These are phyloP conservation scores for Globisporangium iwayamae DNA, from an alignment of 352 stramenopile genomes.

Conservation along the genomic window DNA sequence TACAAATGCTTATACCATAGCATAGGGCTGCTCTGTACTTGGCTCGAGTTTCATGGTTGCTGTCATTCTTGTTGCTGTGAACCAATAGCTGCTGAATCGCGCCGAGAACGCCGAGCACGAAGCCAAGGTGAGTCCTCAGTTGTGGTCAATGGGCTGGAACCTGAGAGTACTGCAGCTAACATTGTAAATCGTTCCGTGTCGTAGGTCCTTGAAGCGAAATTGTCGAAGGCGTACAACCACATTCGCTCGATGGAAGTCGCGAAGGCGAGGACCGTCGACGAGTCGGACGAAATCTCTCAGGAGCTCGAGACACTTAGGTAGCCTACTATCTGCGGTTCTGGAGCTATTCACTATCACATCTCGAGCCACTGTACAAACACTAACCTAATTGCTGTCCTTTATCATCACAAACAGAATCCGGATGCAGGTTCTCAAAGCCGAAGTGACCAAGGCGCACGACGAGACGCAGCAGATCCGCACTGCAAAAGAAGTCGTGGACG, in stretches of 20 bases:
- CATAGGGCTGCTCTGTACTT: too few relatives aligned
- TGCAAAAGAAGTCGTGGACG: constrained; percentile 19
- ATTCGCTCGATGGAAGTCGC: constrained; percentile 40
- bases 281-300: constrained; percentile 31
- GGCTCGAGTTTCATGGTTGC: background rate
- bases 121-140: constrained; percentile 17
- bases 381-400: background rate
- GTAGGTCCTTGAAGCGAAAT: constrained; percentile 31
- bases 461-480: constrained; percentile 18
- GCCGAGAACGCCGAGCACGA: constrained; percentile 44
- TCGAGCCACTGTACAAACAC: too few relatives aligned
- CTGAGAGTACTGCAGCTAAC: background rate
- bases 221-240: constrained; percentile 27
- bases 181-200: background rate
- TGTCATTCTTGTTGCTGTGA: background rate
- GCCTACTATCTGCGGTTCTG: too few relatives aligned
- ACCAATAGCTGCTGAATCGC: constrained; percentile 25
- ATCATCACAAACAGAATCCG: constrained; percentile 11
- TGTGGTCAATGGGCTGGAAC: too few relatives aligned
- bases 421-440: constrained; percentile 18
- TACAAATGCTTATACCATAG: background rate
- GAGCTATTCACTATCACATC: too few relatives aligned
- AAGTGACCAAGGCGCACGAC: constrained; percentile 21
- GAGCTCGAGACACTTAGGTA: constrained; percentile 25
- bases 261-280: constrained; percentile 26